Evolutionary conservation across 805 yeast species (phyloP).

Genomic region (Ogataea pilisensis): DNA sequence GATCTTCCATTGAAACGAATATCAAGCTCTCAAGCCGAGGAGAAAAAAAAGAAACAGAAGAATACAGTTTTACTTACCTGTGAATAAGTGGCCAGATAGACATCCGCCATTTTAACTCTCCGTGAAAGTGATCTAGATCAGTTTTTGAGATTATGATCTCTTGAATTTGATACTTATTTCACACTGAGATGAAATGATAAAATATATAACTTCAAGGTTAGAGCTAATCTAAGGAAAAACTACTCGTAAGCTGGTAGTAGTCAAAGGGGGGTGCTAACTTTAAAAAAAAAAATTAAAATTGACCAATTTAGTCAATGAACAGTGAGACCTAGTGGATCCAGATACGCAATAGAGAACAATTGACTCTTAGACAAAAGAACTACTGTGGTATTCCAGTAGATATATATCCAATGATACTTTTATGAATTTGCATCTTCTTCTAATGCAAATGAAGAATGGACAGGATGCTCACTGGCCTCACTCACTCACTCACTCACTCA

Average conservation of each 20-base stretch:
- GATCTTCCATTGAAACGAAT: not conserved
- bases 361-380: no score
- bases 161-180: not conserved
- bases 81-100: conserved; percentile 44
- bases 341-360: no score
- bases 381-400: not conserved
- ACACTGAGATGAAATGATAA: not conserved
- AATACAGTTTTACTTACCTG: conserved; percentile 28
- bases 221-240: no score
- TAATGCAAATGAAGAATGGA: not conserved
- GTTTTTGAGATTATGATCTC: not conserved
- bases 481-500: not conserved
- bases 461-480: not conserved
- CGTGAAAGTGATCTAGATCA: not conserved
- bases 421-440: not conserved
- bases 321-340: no score
- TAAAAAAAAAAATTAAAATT: no score
- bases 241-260: no score
- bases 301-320: no score
- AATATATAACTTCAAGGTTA: no score
- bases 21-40: not conserved
- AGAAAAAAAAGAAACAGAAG: not conserved
- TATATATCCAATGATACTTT: not conserved
- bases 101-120: conserved; percentile 15
- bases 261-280: no score